Evolutionary conservation across 2,329 filamentous ascomycete genomes (phyloP), one percentile per base, ranked within the genome.

Genomic region (Trichoderma atrobrunneum): DNA sequence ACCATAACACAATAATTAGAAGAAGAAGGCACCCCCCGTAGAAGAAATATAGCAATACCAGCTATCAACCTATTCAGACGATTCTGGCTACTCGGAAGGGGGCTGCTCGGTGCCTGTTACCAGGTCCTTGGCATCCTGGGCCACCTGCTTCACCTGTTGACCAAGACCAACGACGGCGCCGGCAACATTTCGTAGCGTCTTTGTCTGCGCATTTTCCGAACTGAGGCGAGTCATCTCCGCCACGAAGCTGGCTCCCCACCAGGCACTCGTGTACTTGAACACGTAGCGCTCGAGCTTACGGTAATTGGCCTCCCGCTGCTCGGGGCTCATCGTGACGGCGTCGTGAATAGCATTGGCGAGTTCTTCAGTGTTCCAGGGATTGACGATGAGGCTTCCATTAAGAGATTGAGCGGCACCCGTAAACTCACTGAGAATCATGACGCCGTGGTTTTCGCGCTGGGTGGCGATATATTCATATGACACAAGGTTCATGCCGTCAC

Each of bases 311-410:
- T 91, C 90, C 68, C 94, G 90, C 83, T 96, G 92, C 82, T 97
- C 95, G 21, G 94, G 90, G 68, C 92, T 92, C 94, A 98, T 98
- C 70, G 95, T 97, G 57, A 98, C 94, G n/a, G 95, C 94, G 76
- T 97, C 94, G 81, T 98, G 93, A 76, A 98, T 95, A 7, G 95
- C 93, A 77, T 94, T 93, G 54, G 95, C 95, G 48, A 98, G 86
- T 81, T 98, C 95, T 79, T 98, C 95, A 0, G 95, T 98, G 81
- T 98, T 98, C 96, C 96, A 99, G 1, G 96, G 96, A 82, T 99
- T 99, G 78, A 98, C 93, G 69, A 98, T 95, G 66, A 98, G 87
- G 76, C 93, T 94, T 73, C 95, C 95, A 76, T 97, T 98, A 72
- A 99, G 87, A 74, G 93, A 96, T 82, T 98, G 96, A 0, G 96